Evolutionary conservation across 2,329 filamentous ascomycete genomes (phyloP).

Genomic region (Fusarium napiforme): DNA sequence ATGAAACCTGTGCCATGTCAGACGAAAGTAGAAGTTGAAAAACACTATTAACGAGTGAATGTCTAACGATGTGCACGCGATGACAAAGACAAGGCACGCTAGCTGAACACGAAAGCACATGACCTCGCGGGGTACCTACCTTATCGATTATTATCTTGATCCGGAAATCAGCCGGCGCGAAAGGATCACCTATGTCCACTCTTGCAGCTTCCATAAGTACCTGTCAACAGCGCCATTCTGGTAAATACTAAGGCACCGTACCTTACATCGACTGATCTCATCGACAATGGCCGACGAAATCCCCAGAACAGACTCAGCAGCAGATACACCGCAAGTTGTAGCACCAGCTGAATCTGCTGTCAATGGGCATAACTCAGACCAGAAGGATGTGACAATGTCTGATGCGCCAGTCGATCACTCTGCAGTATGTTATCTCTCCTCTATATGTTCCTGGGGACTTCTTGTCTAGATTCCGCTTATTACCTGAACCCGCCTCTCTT

Average conservation of each 20-base stretch:
- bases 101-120: constrained; percentile 54
- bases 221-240: constrained; percentile 13
- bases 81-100: constrained; percentile 22
- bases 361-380: constrained; percentile 38
- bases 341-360: constrained; percentile 36
- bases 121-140: constrained; percentile 40
- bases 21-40: not conserved
- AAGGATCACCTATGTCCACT: not conserved
- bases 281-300: constrained; percentile 48
- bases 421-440: constrained; percentile 47
- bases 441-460: not conserved
- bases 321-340: constrained; percentile 36
- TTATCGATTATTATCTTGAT: not conserved
- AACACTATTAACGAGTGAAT: not conserved
- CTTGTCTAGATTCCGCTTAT: not conserved
- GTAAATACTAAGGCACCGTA: not conserved
- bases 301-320: constrained; percentile 29
- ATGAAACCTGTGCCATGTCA: constrained; percentile 22
- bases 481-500: not conserved
- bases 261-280: not conserved
- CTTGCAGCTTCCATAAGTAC: constrained; percentile 4
- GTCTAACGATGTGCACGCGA: constrained; percentile 28
- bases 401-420: constrained; percentile 56
- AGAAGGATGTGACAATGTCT: constrained; percentile 57
- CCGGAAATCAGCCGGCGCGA: constrained; percentile 45